Conservation (phyloP, 176 grass and related monocot species). For the Ensete glaucum region DNA sequence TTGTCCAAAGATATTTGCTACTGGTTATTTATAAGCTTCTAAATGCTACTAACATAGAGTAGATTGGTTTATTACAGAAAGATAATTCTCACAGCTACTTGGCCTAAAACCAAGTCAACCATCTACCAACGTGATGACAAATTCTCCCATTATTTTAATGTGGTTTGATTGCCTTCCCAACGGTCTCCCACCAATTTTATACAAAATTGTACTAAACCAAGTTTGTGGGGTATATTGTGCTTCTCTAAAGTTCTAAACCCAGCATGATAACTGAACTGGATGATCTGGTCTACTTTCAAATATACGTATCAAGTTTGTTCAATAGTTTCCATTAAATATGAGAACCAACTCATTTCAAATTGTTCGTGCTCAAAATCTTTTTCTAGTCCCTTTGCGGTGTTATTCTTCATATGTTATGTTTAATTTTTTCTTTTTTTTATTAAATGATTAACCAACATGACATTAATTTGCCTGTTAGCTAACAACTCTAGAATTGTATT, state of each 20-base stretch:
- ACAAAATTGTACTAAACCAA: no score
- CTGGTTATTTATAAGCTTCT: no score
- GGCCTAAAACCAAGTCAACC: no score
- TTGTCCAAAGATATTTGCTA: no score
- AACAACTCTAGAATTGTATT: neutral
- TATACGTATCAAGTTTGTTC: neutral
- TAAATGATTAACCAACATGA: neutral
- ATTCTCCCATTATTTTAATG: neutral
- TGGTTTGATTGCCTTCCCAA: neutral
- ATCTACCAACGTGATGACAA: no score
- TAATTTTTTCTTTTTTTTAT: neutral
- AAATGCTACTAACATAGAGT: no score
- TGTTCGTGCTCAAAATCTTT: neutral
- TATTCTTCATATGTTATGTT: neutral
- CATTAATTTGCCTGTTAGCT: neutral
- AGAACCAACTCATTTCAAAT: neutral
- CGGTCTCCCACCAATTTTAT: neutral
- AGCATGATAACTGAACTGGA: neutral
- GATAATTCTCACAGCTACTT: no score
- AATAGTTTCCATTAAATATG: neutral
- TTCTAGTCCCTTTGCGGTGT: neutral
- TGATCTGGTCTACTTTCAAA: neutral
- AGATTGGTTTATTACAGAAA: no score
- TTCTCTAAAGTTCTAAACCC: neutral
- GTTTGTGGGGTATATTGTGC: neutral